Evolutionary conservation across 371 early-diverging fungal genomes (phyloP).

Genomic region (Entomophthora muscae): DNA sequence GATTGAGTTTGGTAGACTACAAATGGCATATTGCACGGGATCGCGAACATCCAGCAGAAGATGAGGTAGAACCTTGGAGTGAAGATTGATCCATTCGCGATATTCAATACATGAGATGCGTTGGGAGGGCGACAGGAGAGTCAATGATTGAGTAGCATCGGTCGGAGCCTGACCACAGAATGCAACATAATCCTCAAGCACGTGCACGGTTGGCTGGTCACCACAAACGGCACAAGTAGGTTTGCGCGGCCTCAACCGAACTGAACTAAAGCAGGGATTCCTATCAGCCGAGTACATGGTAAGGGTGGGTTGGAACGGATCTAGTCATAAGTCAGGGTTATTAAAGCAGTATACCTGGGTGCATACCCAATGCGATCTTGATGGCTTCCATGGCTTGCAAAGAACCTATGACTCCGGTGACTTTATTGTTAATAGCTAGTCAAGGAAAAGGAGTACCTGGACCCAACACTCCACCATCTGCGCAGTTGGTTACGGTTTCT

Average conservation of each 20-base stretch:
- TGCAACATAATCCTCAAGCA: slow-evolving; percentile 69
- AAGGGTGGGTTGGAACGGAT: slow-evolving; percentile 30
- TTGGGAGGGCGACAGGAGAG: neutral
- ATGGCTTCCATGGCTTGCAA: slow-evolving; percentile 91
- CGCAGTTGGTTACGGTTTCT: slow-evolving; percentile 76
- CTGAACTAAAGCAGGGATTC: slow-evolving; percentile 55
- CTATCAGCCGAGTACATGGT: slow-evolving; percentile 58
- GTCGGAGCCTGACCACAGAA: slow-evolving; percentile 69
- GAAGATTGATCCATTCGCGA: neutral
- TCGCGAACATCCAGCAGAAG: slow-evolving; percentile 80
- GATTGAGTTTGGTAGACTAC: slow-evolving; percentile 35
- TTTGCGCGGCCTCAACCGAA: slow-evolving; percentile 52
- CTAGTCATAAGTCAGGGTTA: no score
- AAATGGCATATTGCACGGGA: slow-evolving; percentile 62
- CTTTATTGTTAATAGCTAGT: slow-evolving; percentile 15
- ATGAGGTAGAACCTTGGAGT: slow-evolving; percentile 17
- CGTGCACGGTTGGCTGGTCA: slow-evolving; percentile 51
- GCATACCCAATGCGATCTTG: slow-evolving; percentile 43
- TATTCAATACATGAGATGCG: neutral
- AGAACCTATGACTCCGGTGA: slow-evolving; percentile 90
- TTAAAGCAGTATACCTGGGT: no score
- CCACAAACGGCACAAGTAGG: slow-evolving; percentile 73
- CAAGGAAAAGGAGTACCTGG: slow-evolving; percentile 25
- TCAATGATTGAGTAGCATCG: slow-evolving; percentile 34
- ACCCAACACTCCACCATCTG: slow-evolving; percentile 97